Evolutionary conservation across 306 rosid genomes (phyloP).

Genomic region (Ceratonia siliqua): DNA sequence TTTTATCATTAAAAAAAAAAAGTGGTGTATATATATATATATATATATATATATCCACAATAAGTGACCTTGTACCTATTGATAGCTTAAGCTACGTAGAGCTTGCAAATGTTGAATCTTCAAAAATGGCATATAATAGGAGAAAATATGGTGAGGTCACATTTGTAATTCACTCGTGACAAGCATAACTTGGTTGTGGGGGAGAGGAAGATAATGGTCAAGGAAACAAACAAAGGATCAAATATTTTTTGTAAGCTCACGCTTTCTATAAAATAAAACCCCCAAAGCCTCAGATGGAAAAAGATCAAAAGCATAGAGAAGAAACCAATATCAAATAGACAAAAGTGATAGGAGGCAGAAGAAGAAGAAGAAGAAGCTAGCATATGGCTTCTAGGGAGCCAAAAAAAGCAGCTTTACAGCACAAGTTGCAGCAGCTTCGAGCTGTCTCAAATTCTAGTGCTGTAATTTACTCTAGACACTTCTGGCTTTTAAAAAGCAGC

Average conservation of each 20-base stretch:
- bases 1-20: too few species aligned
- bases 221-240: slow-evolving; percentile 43
- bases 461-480: slow-evolving; percentile 41
- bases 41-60: slow-evolving; percentile 9
- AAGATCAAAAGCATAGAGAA: slow-evolving; percentile 9
- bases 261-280: slow-evolving; percentile 28
- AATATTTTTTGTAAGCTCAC: slow-evolving; percentile 26
- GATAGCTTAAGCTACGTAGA: background rate
- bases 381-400: slow-evolving; percentile 52
- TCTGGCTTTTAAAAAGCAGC: background rate
- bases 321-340: slow-evolving; percentile 21
- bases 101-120: background rate
- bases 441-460: slow-evolving; percentile 70
- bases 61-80: background rate
- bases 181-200: slow-evolving; percentile 35
- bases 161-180: slow-evolving; percentile 31
- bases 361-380: slow-evolving; percentile 10
- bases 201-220: slow-evolving; percentile 33
- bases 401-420: slow-evolving; percentile 49
- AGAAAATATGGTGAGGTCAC: slow-evolving; percentile 33
- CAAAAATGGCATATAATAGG: background rate
- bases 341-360: slow-evolving; percentile 30
- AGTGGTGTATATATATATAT: too few species aligned
- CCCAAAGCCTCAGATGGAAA: slow-evolving; percentile 3
- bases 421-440: slow-evolving; percentile 56